phyloP scores from a whole-genome alignment of 208 protist genomes.

The Borovskyia barvae region DNA sequence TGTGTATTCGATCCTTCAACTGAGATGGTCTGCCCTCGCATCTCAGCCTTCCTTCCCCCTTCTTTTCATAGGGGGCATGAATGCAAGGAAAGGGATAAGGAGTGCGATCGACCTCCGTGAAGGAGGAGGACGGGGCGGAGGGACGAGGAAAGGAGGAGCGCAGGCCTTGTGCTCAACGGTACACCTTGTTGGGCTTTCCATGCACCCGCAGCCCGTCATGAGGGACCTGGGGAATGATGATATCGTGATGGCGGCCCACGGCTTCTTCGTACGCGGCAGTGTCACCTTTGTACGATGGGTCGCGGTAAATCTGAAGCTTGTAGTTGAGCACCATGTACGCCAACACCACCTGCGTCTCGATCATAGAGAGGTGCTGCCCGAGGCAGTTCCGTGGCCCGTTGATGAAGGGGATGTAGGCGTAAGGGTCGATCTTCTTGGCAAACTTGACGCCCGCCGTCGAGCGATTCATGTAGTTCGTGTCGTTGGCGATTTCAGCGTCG shows the following conservation, averaged over 20 bases:
- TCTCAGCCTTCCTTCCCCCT: too few species aligned
- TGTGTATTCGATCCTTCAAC: too few species aligned
- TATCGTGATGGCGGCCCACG: conserved; percentile 75
- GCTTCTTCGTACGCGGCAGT: conserved; percentile 44
- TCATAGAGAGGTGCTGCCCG: conserved; percentile 87
- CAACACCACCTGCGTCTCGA: conserved; percentile 84
- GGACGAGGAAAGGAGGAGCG: too few species aligned
- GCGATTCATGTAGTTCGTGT: conserved; percentile 53
- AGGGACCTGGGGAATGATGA: conserved; percentile 82
- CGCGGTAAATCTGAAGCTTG: conserved; percentile 60
- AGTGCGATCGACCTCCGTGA: too few species aligned
- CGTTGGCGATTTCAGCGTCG: conserved; percentile 74
- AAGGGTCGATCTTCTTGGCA: conserved; percentile 78
- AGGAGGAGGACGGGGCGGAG: too few species aligned
- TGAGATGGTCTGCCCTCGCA: too few species aligned
- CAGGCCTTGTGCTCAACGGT: too few species aligned
- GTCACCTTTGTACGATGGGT: conserved; percentile 20
- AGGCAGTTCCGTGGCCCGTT: conserved; percentile 92
- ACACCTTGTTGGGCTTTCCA: conserved; percentile 29
- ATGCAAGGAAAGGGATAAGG: too few species aligned
- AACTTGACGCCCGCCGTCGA: conserved; percentile 34
- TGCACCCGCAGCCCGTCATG: conserved; percentile 74
- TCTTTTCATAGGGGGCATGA: too few species aligned
- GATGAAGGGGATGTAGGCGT: conserved; percentile 92
- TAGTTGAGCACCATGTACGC: conserved; percentile 75